Conservation (phyloP, 2,329 filamentous ascomycete species). For the Colletotrichum lupini region DNA sequence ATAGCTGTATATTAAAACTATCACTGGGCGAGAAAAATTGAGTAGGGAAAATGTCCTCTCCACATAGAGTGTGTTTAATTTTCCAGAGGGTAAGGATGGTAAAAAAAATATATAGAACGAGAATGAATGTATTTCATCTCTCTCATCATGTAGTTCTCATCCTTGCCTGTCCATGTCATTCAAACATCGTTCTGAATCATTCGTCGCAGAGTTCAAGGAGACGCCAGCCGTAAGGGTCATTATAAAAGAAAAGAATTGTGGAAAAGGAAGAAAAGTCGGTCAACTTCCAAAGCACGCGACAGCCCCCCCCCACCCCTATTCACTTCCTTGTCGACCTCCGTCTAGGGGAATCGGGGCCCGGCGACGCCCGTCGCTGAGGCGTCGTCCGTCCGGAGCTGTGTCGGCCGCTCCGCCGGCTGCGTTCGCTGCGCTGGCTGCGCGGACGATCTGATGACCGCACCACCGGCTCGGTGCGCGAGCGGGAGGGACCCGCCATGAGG, state of each 20-base stretch:
- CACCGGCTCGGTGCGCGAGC: conserved; percentile 31
- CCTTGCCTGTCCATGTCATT: background rate
- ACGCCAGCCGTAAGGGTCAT: background rate
- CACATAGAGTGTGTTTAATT: background rate
- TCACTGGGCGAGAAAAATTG: background rate
- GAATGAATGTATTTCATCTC: background rate
- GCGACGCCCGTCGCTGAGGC: conserved; percentile 12
- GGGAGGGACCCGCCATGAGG: conserved; percentile 50
- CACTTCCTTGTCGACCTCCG: conserved; percentile 25
- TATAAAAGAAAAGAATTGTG: background rate
- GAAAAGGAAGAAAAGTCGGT: too few relatives aligned
- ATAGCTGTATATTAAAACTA: conserved; percentile 18
- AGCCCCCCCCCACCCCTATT: background rate
- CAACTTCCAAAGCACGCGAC: background rate
- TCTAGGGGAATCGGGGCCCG: conserved; percentile 12
- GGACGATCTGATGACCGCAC: conserved; percentile 18
- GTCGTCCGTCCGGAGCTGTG: conserved; percentile 26
- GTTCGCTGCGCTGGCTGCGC: conserved; percentile 34
- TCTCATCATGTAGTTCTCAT: background rate
- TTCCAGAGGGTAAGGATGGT: background rate
- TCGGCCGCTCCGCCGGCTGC: conserved; percentile 33
- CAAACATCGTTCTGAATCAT: conserved; percentile 6
- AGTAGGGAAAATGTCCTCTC: background rate
- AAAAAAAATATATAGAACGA: background rate
- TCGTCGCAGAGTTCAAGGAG: background rate